Evolutionary conservation across 495 filamentous ascomycete species (phyloP), one percentile per base, ranked within the genome.

Genomic region (Cryomyces antarcticus): DNA sequence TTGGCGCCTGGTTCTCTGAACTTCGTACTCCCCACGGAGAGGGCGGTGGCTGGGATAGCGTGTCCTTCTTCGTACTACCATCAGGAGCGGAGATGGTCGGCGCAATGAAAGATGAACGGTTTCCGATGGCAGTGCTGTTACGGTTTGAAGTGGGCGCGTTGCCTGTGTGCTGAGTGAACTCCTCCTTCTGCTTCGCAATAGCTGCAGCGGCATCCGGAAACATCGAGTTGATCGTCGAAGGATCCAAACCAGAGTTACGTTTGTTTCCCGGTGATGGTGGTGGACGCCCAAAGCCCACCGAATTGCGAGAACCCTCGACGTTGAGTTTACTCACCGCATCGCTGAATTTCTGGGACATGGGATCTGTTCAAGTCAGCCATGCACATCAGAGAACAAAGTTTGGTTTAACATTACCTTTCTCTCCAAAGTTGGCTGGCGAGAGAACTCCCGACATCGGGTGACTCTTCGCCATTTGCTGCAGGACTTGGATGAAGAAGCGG

Each of bases 161-260:
- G 39, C 89, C 88, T 29, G 85, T 93, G 58, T 89, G 80, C 57
- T 93, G 84, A 7, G 84, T 87, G 56, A 93, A 95, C 61, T 94
- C 86, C 41, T 85, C 87, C 66, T 94, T 93, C 63, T 97, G 88
- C 41, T 86, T 89, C 29, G 86, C 86, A 60, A 97, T 95, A 10
- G 92, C 92, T 10, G 88, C 92, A 3, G 89, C 92, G 24, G 89
- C 89, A 66, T 96, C 89, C 5, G 89, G 89, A 57, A 97, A 97
- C 89, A 97, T 96, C 49, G 84, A 84, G 63, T 93, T 88, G 57
- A 95, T 93, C n/a, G 82, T 85, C 31, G 75, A 77, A n/a, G 83
- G 65, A 55, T 96, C 89, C 34, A 96, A 73, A 11, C 75, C 86
- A 29, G 89, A 95, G 57, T 89, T 88, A 43, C 89, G 77, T 66